phyloP scores from a whole-genome alignment of 2,329 filamentous ascomycete species.

The Grosmannia penicillata region DNA sequence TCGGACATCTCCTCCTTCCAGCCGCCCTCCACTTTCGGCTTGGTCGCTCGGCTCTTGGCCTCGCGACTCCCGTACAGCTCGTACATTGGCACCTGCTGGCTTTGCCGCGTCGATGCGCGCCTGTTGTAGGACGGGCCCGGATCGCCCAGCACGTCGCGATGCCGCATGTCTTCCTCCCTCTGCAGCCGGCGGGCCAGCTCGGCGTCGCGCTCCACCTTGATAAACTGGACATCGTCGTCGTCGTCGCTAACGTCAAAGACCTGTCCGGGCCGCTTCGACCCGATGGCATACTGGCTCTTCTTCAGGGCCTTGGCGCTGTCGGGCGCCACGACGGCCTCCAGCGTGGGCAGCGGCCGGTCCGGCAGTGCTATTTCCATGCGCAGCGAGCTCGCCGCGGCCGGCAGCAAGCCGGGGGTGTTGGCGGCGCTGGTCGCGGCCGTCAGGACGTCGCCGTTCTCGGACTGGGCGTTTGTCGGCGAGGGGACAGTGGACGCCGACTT shows the following conservation, averaged over 20 bases:
- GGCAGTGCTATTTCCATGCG: conserved; percentile 22
- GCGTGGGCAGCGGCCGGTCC: conserved; percentile 11
- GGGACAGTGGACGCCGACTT: conserved; percentile 21
- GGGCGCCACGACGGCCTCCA: conserved; percentile 22
- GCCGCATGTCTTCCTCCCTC: conserved; percentile 22
- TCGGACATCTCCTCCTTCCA: too few relatives aligned
- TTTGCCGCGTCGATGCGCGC: not conserved
- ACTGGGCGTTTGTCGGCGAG: conserved; percentile 19
- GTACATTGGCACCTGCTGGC: too few relatives aligned
- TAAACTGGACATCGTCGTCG: conserved; percentile 16
- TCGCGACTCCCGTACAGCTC: too few relatives aligned
- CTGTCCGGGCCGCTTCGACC: conserved; percentile 26
- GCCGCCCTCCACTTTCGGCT: too few relatives aligned
- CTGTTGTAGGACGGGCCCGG: not conserved
- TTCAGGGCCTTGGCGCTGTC: conserved; percentile 29
- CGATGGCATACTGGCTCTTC: conserved; percentile 34
- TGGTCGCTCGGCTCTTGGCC: too few relatives aligned
- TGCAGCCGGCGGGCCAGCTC: conserved; percentile 42
- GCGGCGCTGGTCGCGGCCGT: conserved; percentile 28
- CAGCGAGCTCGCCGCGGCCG: conserved; percentile 11
- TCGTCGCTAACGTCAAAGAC: conserved; percentile 26
- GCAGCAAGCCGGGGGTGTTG: conserved; percentile 15
- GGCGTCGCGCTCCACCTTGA: conserved; percentile 21
- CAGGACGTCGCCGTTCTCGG: conserved; percentile 15
- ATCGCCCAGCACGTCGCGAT: not conserved